These are phyloP conservation scores for Dryadomyces quercus-mongolicae DNA, from an alignment of 2,329 filamentous ascomycete genomes.

Conservation along the genomic window DNA sequence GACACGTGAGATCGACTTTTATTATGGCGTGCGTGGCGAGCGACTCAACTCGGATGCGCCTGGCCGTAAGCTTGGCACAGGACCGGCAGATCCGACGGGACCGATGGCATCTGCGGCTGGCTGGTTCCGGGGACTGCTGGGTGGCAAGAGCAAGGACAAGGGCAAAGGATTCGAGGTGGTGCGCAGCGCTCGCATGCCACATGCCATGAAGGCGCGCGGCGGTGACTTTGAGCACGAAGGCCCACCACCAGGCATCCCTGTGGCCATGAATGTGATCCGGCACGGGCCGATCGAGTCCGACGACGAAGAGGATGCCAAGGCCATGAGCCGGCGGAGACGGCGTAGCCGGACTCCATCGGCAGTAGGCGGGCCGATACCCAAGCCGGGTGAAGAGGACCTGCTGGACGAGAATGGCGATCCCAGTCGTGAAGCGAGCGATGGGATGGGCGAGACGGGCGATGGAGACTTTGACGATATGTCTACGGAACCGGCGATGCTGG, in stretches of 20 bases:
- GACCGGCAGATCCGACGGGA: conserved; percentile 86
- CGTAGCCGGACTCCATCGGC: conserved; percentile 3
- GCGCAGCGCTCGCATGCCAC: conserved; percentile 74
- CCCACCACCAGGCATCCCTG: conserved; percentile 53
- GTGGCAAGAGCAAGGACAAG: conserved; percentile 84
- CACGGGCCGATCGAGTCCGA: conserved; percentile 54
- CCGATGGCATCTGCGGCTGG: conserved; percentile 80
- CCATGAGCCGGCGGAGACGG: conserved; percentile 18
- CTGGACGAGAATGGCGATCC: conserved; percentile 35
- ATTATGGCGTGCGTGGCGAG: conserved; percentile 84
- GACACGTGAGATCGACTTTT: conserved; percentile 91
- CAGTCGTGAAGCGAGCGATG: conserved; percentile 24
- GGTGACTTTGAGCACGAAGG: conserved; percentile 52
- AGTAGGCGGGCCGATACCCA: neutral
- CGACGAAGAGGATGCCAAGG: conserved; percentile 32
- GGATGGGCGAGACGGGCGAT: neutral
- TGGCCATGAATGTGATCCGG: conserved; percentile 47
- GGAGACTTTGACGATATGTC: conserved; percentile 13
- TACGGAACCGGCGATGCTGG: conserved; percentile 26
- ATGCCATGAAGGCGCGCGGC: conserved; percentile 50
- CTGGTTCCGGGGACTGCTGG: conserved; percentile 73
- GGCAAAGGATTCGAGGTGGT: conserved; percentile 96
- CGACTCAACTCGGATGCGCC: conserved; percentile 72
- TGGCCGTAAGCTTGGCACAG: conserved; percentile 78
- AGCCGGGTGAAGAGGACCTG: conserved; percentile 23